Percentiles rank a stretch among this genome's conserved stretches.
Evolutionary conservation across 345 rosid species (phyloP).

Genomic region (Orychophragmus violaceus): DNA sequence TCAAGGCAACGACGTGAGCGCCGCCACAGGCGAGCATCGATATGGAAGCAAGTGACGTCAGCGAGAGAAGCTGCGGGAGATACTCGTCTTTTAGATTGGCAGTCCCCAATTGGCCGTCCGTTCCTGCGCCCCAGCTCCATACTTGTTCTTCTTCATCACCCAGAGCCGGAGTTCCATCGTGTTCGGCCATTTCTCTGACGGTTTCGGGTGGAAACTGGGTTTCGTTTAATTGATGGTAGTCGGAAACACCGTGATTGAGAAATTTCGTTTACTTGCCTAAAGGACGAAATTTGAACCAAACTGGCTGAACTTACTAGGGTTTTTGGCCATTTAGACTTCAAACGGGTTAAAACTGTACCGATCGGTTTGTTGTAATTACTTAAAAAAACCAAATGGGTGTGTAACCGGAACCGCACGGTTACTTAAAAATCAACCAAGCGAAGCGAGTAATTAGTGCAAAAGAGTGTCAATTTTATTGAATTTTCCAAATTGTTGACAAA

Average conservation of each 20-base stretch:
- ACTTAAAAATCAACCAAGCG: no score
- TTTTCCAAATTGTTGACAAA: no score
- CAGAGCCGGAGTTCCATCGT: not conserved
- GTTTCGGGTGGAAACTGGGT: no score
- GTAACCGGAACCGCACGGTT: no score
- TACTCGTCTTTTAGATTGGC: slow-evolving; percentile 61
- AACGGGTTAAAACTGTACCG: not conserved
- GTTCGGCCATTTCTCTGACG: not conserved
- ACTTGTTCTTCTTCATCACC: slow-evolving; percentile 25
- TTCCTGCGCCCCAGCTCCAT: slow-evolving; percentile 99
- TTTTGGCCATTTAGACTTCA: no score
- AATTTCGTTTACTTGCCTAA: not conserved
- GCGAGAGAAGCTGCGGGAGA: slow-evolving; percentile 65
- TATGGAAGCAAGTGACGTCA: slow-evolving; percentile 42
- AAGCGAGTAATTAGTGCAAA: no score
- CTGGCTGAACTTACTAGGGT: not conserved
- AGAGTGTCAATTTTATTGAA: no score
- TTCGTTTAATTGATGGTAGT: no score
- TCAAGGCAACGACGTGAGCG: slow-evolving; percentile 79
- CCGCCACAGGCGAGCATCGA: slow-evolving; percentile 85
- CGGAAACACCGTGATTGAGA: no score
- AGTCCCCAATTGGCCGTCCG: slow-evolving; percentile 86
- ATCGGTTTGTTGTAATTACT: not conserved
- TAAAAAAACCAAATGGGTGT: no score
- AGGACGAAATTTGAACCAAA: not conserved